A percentile compares a stretch with the other conserved stretches of the same genome.
Evolutionary conservation across 2,329 filamentous ascomycete species (phyloP).

Genomic region (Dothistroma septosporum): DNA sequence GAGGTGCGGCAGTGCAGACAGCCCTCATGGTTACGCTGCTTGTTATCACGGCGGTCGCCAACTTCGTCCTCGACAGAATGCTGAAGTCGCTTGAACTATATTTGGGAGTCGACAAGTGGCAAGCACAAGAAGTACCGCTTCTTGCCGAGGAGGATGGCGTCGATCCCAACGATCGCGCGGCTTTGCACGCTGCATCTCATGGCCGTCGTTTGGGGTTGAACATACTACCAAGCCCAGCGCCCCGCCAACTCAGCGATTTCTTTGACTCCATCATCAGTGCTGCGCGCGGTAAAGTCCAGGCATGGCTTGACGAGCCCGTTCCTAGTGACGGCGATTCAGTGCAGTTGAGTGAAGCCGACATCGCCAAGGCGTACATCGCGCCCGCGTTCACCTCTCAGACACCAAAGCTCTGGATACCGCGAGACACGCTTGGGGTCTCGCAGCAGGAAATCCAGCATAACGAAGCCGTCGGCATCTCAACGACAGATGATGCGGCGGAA

Average conservation of each 20-base stretch:
- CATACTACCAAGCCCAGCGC: conserved; percentile 23
- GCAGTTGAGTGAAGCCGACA: conserved; percentile 27
- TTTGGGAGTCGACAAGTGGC: conserved; percentile 32
- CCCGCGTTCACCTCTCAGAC: conserved; percentile 43
- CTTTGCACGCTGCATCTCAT: conserved; percentile 31
- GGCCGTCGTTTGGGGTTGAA: conserved; percentile 29
- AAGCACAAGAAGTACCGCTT: conserved; percentile 29
- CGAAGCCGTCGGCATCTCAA: conserved; percentile 38
- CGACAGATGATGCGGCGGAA: conserved; percentile 44
- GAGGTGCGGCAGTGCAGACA: conserved; percentile 40
- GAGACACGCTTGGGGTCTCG: conserved; percentile 43
- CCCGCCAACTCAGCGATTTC: conserved; percentile 26
- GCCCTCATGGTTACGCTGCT: conserved; percentile 42
- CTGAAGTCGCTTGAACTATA: conserved; percentile 33
- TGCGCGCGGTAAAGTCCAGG: conserved; percentile 21
- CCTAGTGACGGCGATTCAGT: conserved; percentile 20
- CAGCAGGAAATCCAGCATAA: conserved; percentile 42
- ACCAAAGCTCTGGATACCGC: conserved; percentile 45
- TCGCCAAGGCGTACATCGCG: conserved; percentile 42
- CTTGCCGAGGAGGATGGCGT: conserved; percentile 30
- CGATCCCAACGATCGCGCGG: conserved; percentile 27
- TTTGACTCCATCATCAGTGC: conserved; percentile 30
- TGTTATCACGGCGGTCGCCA: conserved; percentile 33
- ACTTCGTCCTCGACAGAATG: conserved; percentile 30
- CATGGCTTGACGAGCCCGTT: conserved; percentile 22